phyloP scores from a whole-genome alignment of 2,329 filamentous ascomycete genomes.

The Diplodia intermedia region DNA sequence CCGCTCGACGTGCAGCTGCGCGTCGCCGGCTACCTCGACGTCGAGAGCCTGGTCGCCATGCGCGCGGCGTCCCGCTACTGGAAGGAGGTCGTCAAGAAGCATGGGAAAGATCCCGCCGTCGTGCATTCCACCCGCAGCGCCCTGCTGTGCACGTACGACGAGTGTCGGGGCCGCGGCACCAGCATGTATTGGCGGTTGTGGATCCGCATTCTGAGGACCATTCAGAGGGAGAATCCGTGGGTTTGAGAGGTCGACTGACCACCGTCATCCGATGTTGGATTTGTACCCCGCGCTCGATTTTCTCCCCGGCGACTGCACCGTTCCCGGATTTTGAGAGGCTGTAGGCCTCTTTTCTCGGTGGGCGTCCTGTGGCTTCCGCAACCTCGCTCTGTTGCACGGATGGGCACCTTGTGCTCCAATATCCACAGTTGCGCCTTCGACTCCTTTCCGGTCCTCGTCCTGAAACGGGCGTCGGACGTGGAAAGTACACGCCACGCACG shows the following conservation, averaged over 20 bases:
- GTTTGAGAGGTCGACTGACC: background rate
- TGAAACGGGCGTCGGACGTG: background rate
- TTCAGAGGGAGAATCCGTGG: conserved; percentile 21
- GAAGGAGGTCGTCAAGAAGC: conserved; percentile 13
- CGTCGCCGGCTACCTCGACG: conserved; percentile 17
- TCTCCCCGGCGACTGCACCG: no score
- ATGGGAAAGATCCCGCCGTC: conserved; percentile 1
- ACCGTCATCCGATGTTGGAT: background rate
- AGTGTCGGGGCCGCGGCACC: conserved; percentile 12
- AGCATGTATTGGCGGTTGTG: conserved; percentile 20
- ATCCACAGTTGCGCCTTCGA: background rate
- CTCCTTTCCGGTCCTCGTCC: background rate
- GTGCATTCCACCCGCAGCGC: conserved; percentile 24
- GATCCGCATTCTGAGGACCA: conserved; percentile 15
- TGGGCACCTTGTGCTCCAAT: background rate
- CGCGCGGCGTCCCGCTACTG: conserved; percentile 1
- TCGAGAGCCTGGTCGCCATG: conserved; percentile 12
- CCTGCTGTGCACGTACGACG: conserved; percentile 23
- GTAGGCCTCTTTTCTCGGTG: background rate
- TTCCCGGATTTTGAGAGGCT: background rate
- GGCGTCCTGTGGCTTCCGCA: background rate
- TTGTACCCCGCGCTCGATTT: background rate
- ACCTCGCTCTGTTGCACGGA: background rate
- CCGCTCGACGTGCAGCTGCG: conserved; percentile 16
- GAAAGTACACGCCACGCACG: background rate